Evolutionary conservation across 208 protist species (phyloP).

Genomic region (Trypanosoma boissoni): DNA sequence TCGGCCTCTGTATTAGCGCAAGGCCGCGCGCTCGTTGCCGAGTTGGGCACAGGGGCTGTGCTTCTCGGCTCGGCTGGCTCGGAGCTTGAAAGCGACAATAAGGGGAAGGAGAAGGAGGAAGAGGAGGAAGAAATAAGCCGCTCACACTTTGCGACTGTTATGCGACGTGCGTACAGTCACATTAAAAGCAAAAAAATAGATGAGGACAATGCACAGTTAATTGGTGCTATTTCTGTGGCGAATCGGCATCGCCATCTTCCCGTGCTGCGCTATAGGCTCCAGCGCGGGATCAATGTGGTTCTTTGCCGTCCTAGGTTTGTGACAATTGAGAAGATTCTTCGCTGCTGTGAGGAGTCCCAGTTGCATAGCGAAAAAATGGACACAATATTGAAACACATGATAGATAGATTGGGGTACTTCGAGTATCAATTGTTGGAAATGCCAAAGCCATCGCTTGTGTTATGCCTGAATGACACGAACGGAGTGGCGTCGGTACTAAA

Average conservation of each 20-base stretch:
- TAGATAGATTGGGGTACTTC: slow-evolving; percentile 33
- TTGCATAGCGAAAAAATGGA: not conserved
- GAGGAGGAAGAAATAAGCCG: too few relatives aligned
- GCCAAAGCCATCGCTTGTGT: slow-evolving; percentile 25
- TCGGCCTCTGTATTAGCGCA: too few relatives aligned
- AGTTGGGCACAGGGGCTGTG: slow-evolving; percentile 7
- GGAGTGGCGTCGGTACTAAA: not conserved
- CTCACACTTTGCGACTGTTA: too few relatives aligned
- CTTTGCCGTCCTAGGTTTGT: slow-evolving; percentile 15
- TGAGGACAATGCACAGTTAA: slow-evolving; percentile 36
- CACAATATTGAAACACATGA: slow-evolving; percentile 1
- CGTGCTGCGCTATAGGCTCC: slow-evolving; percentile 56
- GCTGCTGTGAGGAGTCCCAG: not conserved
- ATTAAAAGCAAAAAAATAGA: too few relatives aligned
- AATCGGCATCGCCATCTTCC: slow-evolving; percentile 62
- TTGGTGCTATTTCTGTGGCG: slow-evolving; percentile 40
- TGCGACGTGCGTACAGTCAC: too few relatives aligned
- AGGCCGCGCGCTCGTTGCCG: not conserved
- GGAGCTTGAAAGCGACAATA: too few relatives aligned
- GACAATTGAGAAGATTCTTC: slow-evolving; percentile 15
- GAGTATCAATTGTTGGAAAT: slow-evolving; percentile 60
- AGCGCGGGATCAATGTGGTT: slow-evolving; percentile 44
- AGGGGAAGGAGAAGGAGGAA: too few relatives aligned
- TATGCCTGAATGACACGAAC: not conserved
- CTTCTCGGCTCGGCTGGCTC: too few relatives aligned